Evolutionary conservation across 1,284 basidiomycete genomes (phyloP).

Genomic region (Coniferiporia weirii): DNA sequence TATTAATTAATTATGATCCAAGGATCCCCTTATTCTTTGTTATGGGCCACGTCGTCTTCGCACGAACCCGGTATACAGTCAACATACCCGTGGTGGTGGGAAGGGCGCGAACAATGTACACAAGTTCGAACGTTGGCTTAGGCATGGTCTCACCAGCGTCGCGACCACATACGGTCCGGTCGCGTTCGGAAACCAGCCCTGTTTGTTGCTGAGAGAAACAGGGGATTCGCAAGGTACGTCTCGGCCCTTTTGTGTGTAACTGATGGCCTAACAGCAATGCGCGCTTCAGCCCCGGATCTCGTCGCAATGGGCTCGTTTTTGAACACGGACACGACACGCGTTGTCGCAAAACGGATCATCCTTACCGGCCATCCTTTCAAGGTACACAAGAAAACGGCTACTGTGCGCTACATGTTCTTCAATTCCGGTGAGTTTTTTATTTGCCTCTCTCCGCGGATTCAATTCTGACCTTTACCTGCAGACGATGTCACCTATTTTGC

Average conservation of each 20-base stretch:
- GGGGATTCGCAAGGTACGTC: slow-evolving; percentile 55
- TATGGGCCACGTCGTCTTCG: slow-evolving; percentile 83
- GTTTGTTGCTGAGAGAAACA: slow-evolving; percentile 67
- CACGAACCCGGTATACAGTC: slow-evolving; percentile 88
- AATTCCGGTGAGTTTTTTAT: slow-evolving; percentile 55
- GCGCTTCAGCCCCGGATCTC: slow-evolving; percentile 63
- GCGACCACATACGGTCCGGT: slow-evolving; percentile 89
- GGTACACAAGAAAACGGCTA: slow-evolving; percentile 96
- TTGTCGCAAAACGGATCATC: slow-evolving; percentile 90
- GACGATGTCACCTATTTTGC: slow-evolving; percentile 94
- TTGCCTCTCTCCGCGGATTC: background rate
- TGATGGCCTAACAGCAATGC: slow-evolving; percentile 2
- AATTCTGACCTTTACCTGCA: slow-evolving; percentile 22
- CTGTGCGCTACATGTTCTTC: slow-evolving; percentile 99
- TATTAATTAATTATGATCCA: background rate
- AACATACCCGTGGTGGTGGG: slow-evolving; percentile 85
- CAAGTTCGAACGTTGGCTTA: slow-evolving; percentile 93
- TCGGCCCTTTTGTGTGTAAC: background rate
- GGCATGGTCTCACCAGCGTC: slow-evolving; percentile 75
- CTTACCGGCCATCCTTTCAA: slow-evolving; percentile 97
- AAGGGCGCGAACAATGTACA: slow-evolving; percentile 95
- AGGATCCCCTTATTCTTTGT: slow-evolving; percentile 88
- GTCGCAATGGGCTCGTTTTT: slow-evolving; percentile 90
- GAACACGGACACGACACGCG: slow-evolving; percentile 85
- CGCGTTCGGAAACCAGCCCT: slow-evolving; percentile 82